Base-by-base conservation (phyloP, 2,329 filamentous ascomycete species). In the Tricladium varicosporioides region DNA sequence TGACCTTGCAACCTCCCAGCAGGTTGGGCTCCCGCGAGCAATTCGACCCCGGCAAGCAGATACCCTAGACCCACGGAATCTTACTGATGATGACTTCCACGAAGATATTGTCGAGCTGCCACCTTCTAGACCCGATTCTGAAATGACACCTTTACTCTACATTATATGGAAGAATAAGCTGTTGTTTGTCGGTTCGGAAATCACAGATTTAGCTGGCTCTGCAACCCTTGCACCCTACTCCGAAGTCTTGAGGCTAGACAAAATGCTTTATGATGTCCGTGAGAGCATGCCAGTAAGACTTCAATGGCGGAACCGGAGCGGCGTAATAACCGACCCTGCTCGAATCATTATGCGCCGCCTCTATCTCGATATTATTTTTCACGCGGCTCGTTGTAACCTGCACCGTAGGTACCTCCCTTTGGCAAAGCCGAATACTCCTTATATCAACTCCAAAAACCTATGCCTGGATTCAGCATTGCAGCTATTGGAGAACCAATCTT, bases 11-110 rank as follows among this genome's bases (percentile, higher is more conserved):
- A 83, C 86, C 19, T 81, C 83, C 1, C 86, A 85, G 65, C 84
- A 88, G 66, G 76, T 87, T 58, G 86, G 86, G 1, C 74, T 89
- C 51, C 86, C 86, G 1, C 80, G 80, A 64, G 84, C 88, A 81
- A 77, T 88, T 48, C 78, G 83, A 58, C 76, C 78, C 19, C 79
- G 83, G 32, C 84, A 88, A 59, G 80, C 78, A 45, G 86, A 89
- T 64, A 85, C 83, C 0, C 72, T 76, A 1, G 69, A 85, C 18
- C 85, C 85, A 13, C 75, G 77, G 32, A 88, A 88, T 67, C 68
- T 88, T 33, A 76, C 82, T 46, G 86, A 89, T 66, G 78, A 82
- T 19, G 85, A 89, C 66, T 85, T 89, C 61, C 76, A 77, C 60
- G 78, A 83, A 66, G 71, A 80, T 58, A 78, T 74, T 48, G 72